phyloP scores from a whole-genome alignment of 2,329 filamentous ascomycete genomes.

The Diaporthe vexans region DNA sequence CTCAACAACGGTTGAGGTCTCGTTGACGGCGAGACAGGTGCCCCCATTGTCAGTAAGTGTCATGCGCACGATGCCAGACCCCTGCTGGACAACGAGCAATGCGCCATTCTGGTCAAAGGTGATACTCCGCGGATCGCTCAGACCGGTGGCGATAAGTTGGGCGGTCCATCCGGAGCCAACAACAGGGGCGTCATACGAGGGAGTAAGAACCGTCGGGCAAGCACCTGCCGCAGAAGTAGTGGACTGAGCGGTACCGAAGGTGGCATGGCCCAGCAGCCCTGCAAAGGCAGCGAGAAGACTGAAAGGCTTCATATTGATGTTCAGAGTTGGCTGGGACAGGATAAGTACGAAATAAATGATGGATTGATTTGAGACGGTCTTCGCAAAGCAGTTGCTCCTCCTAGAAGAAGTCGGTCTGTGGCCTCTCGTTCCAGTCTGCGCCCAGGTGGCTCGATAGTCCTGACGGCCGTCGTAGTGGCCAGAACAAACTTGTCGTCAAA shows the following conservation, averaged over 20 bases:
- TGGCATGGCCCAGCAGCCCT: background rate
- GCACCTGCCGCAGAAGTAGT: slow-evolving; percentile 19
- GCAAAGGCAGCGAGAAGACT: background rate
- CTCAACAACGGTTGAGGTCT: slow-evolving; percentile 54
- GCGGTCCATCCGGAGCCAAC: slow-evolving; percentile 52
- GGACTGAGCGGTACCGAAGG: slow-evolving; percentile 25
- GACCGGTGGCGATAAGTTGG: slow-evolving; percentile 51
- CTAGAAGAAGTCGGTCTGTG: background rate
- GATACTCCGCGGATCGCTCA: slow-evolving; percentile 59
- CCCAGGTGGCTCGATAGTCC: background rate
- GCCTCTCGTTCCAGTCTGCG: background rate
- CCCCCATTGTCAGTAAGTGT: slow-evolving; percentile 57
- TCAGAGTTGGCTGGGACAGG: background rate
- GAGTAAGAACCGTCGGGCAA: slow-evolving; percentile 47
- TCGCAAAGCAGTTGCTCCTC: background rate
- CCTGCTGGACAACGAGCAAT: slow-evolving; percentile 61
- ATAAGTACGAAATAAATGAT: background rate
- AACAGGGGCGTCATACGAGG: slow-evolving; percentile 48
- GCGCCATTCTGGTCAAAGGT: slow-evolving; percentile 61
- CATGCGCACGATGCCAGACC: slow-evolving; percentile 58
- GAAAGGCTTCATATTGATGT: background rate
- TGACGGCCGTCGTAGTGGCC: background rate
- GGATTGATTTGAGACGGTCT: no score
- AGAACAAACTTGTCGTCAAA: background rate
- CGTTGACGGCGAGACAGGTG: slow-evolving; percentile 56